A percentile compares a stretch with the other conserved stretches of the same genome.
These are phyloP conservation scores for Secale cereale DNA, from an alignment of 176 grass and related monocot genomes.

Conservation along the genomic window DNA sequence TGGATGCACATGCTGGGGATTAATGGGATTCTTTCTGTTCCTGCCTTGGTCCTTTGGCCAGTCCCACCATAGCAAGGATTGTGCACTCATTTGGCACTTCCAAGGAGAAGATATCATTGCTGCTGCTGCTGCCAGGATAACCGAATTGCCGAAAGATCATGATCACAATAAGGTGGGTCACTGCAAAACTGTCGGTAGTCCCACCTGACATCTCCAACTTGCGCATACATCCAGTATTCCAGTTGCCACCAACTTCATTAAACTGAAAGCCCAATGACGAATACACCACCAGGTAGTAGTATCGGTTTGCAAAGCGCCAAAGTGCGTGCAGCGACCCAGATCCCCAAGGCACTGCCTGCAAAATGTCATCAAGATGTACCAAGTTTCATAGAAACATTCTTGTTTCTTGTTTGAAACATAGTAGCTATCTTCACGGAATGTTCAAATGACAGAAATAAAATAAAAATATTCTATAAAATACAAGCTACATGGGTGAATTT, in stretches of 20 bases:
- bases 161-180: neutral
- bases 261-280: neutral
- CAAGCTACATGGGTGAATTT: too few relatives aligned
- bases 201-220: neutral
- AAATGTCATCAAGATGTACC: neutral
- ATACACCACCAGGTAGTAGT: neutral
- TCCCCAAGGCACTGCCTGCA: neutral
- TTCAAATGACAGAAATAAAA: too few relatives aligned
- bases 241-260: conserved; percentile 1
- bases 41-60: neutral
- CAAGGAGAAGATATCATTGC: neutral
- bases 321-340: neutral
- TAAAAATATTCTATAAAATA: too few relatives aligned
- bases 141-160: neutral
- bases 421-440: too few relatives aligned
- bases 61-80: neutral
- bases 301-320: neutral
- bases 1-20: neutral
- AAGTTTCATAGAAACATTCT: neutral
- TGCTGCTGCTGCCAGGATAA: neutral
- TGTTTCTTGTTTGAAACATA: too few relatives aligned
- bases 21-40: neutral
- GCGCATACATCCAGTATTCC: conserved; percentile 18
- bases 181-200: neutral
- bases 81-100: conserved; percentile 9